Conservation (phyloP, 129 eudicot species). For the Saussurea involucrata region DNA sequence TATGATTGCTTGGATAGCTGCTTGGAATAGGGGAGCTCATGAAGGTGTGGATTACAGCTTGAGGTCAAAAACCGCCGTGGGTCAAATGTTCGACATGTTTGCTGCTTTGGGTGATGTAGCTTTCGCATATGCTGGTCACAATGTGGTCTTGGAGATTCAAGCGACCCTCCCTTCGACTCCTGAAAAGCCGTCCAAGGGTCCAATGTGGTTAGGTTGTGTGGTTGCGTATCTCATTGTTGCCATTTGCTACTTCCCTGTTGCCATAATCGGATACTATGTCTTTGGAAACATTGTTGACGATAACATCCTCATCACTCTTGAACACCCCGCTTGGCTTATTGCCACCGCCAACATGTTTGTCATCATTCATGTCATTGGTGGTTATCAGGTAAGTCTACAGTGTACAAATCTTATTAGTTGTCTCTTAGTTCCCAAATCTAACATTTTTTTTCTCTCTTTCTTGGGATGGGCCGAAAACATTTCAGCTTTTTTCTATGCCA, state of each 20-base stretch:
- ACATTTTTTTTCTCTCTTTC: neutral
- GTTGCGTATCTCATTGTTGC: slow-evolving; percentile 64
- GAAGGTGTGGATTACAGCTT: slow-evolving; percentile 42
- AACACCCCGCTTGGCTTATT: slow-evolving; percentile 70
- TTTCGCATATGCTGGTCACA: slow-evolving; percentile 73
- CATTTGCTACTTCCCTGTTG: slow-evolving; percentile 71
- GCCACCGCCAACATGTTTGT: slow-evolving; percentile 63
- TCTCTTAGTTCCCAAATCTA: neutral
- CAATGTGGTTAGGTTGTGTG: slow-evolving; percentile 71
- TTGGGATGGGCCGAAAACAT: slow-evolving; percentile 6
- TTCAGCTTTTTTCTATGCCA: slow-evolving; percentile 75
- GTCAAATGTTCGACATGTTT: slow-evolving; percentile 38
- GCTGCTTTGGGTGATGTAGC: slow-evolving; percentile 64
- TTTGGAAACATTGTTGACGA: slow-evolving; percentile 60
- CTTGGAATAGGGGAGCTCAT: slow-evolving; percentile 35
- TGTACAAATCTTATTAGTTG: neutral
- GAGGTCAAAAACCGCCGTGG: slow-evolving; percentile 23
- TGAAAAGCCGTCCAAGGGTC: slow-evolving; percentile 54
- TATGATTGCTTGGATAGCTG: slow-evolving; percentile 50
- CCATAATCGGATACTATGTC: slow-evolving; percentile 46
- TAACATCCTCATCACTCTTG: slow-evolving; percentile 52
- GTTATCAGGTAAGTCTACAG: slow-evolving; percentile 51
- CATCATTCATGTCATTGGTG: slow-evolving; percentile 69
- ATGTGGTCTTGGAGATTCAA: slow-evolving; percentile 75
- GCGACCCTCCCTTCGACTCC: slow-evolving; percentile 91